Percentiles rank a stretch among this genome's conserved stretches.
Conservation (phyloP, 495 filamentous ascomycete genomes). For the Tuber borchii region DNA sequence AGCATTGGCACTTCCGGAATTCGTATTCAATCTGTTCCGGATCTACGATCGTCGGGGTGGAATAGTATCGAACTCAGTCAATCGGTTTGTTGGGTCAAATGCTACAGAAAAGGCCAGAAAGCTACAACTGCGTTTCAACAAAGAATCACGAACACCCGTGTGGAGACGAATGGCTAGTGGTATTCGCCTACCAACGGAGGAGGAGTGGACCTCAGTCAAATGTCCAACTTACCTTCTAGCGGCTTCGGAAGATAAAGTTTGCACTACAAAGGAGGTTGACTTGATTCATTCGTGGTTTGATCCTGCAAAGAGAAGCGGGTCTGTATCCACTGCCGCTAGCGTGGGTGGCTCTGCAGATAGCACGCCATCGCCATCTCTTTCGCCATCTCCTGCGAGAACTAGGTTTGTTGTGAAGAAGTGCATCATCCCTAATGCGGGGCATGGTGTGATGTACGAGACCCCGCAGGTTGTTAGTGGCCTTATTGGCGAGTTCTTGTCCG, state of each 20-base stretch:
- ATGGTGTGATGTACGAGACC: conserved; percentile 77
- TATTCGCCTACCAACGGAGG: conserved; percentile 52
- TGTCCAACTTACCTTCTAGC: conserved; percentile 71
- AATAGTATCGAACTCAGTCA: conserved; percentile 66
- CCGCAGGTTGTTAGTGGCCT: conserved; percentile 70
- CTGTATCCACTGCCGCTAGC: conserved; percentile 30
- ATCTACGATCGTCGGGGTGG: conserved; percentile 78
- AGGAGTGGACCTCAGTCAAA: conserved; percentile 66
- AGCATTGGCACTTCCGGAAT: conserved; percentile 59
- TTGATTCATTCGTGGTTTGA: conserved; percentile 61
- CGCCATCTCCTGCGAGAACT: conserved; percentile 28
- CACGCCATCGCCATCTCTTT: conserved; percentile 12
- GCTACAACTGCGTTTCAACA: conserved; percentile 76
- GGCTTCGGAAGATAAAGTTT: conserved; percentile 69
- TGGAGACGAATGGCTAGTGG: conserved; percentile 82
- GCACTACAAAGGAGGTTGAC: conserved; percentile 61
- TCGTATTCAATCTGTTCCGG: conserved; percentile 70
- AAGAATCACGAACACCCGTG: conserved; percentile 69
- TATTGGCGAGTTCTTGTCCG: conserved; percentile 70
- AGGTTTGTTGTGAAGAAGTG: conserved; percentile 56
- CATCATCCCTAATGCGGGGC: conserved; percentile 71
- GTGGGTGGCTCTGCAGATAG: conserved; percentile 25
- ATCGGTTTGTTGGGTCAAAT: conserved; percentile 65
- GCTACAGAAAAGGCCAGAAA: conserved; percentile 69
- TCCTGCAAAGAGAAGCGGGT: conserved; percentile 22